These are phyloP conservation scores for Massarina eburnea DNA, from an alignment of 2,329 filamentous ascomycete genomes.

Conservation along the genomic window DNA sequence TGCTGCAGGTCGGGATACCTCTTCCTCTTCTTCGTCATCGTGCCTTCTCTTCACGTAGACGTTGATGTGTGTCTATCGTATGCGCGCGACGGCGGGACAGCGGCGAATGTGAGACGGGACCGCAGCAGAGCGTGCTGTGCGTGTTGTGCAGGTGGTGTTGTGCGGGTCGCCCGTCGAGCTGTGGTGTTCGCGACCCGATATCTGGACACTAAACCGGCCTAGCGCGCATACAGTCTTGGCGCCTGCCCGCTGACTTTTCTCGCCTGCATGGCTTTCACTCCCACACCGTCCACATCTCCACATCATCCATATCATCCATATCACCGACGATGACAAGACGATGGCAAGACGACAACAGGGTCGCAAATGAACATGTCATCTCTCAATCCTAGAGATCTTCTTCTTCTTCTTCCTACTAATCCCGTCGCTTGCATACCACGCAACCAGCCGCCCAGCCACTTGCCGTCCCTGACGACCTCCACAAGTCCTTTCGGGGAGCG, in stretches of 20 bases:
- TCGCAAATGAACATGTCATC: no score
- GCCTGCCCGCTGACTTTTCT: background rate
- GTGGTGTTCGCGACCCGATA: background rate
- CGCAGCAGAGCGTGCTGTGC: no score
- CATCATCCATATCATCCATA: no score
- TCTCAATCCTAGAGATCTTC: no score
- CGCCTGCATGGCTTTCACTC: background rate
- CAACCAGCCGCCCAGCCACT: conserved; percentile 50
- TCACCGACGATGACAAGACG: no score
- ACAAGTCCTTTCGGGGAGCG: conserved; percentile 52
- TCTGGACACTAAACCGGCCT: no score
- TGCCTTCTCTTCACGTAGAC: background rate
- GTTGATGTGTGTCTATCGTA: background rate
- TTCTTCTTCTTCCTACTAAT: no score
- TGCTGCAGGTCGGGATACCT: conserved; percentile 85
- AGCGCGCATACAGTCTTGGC: no score
- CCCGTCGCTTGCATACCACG: no score
- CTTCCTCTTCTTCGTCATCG: conserved; percentile 76
- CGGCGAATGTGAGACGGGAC: background rate
- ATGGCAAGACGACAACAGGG: no score
- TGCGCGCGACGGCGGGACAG: background rate
- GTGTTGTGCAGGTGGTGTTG: background rate
- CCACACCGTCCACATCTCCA: no score
- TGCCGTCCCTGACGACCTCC: conserved; percentile 41
- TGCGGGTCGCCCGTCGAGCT: background rate